Base-by-base conservation (phyloP, 1,139 yeast species). In the Yamadazyma sp. region DNA sequence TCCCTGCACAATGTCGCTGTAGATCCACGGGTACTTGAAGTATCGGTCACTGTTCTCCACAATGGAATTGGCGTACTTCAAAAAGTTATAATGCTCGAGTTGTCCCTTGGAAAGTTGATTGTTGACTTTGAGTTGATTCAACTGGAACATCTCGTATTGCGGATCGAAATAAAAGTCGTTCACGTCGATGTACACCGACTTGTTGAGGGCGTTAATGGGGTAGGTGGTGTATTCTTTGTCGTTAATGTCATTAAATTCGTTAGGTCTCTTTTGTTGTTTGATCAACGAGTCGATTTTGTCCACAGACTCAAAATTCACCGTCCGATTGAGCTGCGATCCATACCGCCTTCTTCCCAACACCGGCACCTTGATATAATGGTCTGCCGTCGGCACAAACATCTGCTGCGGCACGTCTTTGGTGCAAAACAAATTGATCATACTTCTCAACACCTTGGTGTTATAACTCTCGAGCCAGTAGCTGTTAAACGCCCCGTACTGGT, bases 1-100 rank as follows among this genome's bases (percentile, higher is more conserved):
- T 0, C 76, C 76, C 16, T 56, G 61, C 20, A 65, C 50, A 3
- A 64, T 47, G 50, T 73, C 79, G 30, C 64, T 54, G 38, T 56
- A 51, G 26, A 73, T 63, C 67, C 70, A 66, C 6, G 78, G 77
- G 48, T 70, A 72, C 38, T 72, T 70, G 57, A 72, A 73, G 47
- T 61, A 70, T 17, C 56, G 38, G 37, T 61, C 70, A 10, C 68
- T 52, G 24, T 45, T 38, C 34, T 65, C 70, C 7, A 61, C 71
- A 6, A 45, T 43, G 34, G 44, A 41, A 41, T 59, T 61, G 20
- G 70, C 59, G 31, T 55, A 50, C 42, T 63, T 54, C 23, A 67
- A 48, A 34, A 66, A 65, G 17, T 56, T 47, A 17, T 65, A 54
- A 40, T 63, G 61, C 16, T 56, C 44, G 18, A 44, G 35, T 22